A percentile compares a stretch with the other conserved stretches of the same genome.
These are phyloP conservation scores for Skeletonema costatum DNA, from an alignment of 108 stramenopile genomes.

Conservation along the genomic window DNA sequence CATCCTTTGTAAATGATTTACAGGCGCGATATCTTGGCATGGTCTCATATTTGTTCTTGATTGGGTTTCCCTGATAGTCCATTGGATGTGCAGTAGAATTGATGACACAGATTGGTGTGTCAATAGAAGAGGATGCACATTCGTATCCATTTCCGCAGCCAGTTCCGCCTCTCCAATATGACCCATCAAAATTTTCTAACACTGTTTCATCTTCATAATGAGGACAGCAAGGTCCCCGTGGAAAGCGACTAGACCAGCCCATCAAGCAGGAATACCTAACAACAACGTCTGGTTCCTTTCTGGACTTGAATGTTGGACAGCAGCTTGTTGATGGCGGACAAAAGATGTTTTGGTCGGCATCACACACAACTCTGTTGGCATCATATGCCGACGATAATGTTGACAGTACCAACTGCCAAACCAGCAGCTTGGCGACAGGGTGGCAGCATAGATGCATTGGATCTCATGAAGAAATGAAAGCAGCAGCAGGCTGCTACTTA, in stretches of 20 bases:
- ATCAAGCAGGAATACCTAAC: conserved; percentile 4
- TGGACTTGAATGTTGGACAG: background rate
- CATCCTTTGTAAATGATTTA: background rate
- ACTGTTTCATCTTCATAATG: background rate
- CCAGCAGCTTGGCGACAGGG: too few species aligned
- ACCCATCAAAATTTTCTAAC: too few species aligned
- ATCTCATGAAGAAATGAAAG: too few species aligned
- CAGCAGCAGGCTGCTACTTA: too few species aligned
- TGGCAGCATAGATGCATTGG: too few species aligned
- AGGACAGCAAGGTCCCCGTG: background rate
- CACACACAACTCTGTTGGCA: background rate
- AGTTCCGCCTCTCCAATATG: background rate
- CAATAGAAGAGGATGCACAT: background rate
- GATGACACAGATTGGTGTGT: background rate
- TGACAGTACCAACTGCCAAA: too few species aligned
- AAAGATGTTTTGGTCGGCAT: background rate
- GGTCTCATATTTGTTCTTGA: conserved; percentile 10
- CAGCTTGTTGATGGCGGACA: conserved; percentile 2
- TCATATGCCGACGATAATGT: background rate
- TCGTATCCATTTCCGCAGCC: background rate
- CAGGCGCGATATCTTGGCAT: conserved; percentile 26
- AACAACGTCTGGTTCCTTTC: background rate
- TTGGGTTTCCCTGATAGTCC: conserved; percentile 10
- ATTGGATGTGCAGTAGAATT: background rate
- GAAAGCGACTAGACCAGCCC: background rate